Evolutionary conservation across 2,329 filamentous ascomycete species (phyloP), one percentile per base, ranked within the genome.

Genomic region (Verticillium dahliae): DNA sequence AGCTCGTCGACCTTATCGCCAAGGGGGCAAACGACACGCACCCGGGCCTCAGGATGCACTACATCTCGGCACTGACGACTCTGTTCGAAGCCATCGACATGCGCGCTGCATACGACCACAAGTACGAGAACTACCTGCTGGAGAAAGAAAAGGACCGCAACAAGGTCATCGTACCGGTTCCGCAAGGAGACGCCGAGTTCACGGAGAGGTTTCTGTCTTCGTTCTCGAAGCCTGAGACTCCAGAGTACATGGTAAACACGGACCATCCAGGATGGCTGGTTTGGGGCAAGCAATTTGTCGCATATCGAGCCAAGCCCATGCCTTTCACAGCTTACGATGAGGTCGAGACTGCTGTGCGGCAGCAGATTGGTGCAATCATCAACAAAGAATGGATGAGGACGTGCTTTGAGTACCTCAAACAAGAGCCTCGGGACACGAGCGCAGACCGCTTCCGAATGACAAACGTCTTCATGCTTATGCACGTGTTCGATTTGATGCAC

Each of bases 241-340:
- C 91, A 0, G 88, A 96, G 65, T 97, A 96, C 73, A 96, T 93
- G 72, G 87, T 98, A 56, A 95, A 99, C 71, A 85, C 87, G 60
- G 94, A 98, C 71, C 90, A 96, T 71, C 92, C 94, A 4, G 95
- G 95, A 37, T 99, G 96, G 96, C 82, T 99, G 18, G 92, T 96
- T 0, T 99, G 95, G 95, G 90, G 90, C 59, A 91, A 95, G 74
- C 86, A 83, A 37, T 94, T 98, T 80, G 88, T 87, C 14, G 95
- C 89, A 0, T 92, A 89, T 73, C 86, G 87, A 63, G 86, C 90
- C 2, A 88, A 90, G 59, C 86, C 92, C 65, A 77, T 72, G 75
- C 87, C 74, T 70, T 97, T 79, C 74, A 85, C 80, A 45, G 77
- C 74, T 55, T 99, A 95, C 69, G 95, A 99, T 69, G 87, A 91